Evolutionary conservation across 129 eudicot species (phyloP).

Genomic region (Centrapalus pauciflorus): DNA sequence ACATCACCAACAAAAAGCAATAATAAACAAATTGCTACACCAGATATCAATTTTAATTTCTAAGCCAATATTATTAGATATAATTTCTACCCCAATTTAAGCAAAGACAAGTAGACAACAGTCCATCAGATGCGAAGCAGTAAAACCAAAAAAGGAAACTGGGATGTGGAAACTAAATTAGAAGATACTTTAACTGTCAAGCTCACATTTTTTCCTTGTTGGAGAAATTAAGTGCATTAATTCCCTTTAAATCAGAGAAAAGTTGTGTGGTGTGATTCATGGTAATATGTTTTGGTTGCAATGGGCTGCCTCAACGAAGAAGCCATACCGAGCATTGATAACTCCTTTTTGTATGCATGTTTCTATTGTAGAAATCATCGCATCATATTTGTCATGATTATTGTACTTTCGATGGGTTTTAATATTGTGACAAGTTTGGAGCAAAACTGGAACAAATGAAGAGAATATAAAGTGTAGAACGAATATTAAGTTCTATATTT

Average conservation of each 20-base stretch:
- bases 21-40: too few relatives aligned
- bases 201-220: background rate
- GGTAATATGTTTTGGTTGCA: background rate
- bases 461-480: too few relatives aligned
- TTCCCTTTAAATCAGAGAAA: background rate
- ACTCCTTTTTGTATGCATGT: too few relatives aligned
- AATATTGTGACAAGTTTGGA: too few relatives aligned
- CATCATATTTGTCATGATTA: too few relatives aligned
- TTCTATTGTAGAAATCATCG: too few relatives aligned
- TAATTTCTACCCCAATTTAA: background rate
- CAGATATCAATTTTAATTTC: too few relatives aligned
- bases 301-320: background rate
- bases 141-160: background rate
- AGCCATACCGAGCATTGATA: background rate
- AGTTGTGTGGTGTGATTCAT: background rate
- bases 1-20: background rate
- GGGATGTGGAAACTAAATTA: background rate
- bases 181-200: background rate
- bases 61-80: too few relatives aligned
- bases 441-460: too few relatives aligned
- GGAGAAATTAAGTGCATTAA: background rate
- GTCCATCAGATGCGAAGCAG: background rate
- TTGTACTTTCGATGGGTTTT: too few relatives aligned
- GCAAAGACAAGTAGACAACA: background rate
- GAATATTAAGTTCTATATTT: too few relatives aligned